phyloP scores from a whole-genome alignment of 2,329 filamentous ascomycete species.

The Talaromyces rugulosus region DNA sequence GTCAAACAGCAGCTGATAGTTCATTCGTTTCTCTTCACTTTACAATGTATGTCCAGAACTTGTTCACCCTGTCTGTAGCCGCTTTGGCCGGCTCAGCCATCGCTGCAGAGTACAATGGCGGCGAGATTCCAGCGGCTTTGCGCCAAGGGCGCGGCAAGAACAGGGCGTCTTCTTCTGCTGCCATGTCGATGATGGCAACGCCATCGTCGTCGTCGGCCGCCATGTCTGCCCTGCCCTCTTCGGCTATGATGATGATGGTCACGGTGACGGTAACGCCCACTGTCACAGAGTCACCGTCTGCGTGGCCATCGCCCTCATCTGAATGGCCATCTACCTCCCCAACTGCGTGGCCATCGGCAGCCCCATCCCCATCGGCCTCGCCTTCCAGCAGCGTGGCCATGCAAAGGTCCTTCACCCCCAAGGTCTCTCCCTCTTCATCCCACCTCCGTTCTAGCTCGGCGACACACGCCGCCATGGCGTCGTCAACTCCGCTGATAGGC shows the following conservation, averaged over 20 bases:
- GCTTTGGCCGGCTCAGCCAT: slow-evolving; percentile 10
- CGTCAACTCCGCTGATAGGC: neutral
- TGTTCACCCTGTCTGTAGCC: slow-evolving; percentile 6
- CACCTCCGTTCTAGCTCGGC: neutral
- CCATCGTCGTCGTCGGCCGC: neutral
- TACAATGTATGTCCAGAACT: slow-evolving; percentile 11
- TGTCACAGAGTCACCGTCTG: neutral
- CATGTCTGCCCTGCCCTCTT: neutral
- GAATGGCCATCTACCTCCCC: too few species aligned
- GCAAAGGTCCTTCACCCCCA: neutral
- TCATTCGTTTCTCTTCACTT: neutral
- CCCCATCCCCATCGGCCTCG: neutral
- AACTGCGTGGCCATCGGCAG: too few species aligned
- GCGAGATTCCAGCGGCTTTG: neutral
- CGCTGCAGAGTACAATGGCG: slow-evolving; percentile 9
- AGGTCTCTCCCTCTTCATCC: neutral
- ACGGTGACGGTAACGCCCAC: neutral
- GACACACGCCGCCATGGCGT: neutral
- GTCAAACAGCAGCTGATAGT: neutral
- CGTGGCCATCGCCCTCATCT: too few species aligned
- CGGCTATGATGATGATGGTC: neutral
- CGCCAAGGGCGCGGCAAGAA: neutral
- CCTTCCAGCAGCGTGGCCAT: neutral
- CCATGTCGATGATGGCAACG: slow-evolving; percentile 1
- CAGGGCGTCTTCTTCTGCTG: neutral